A percentile compares a stretch with the other conserved stretches of the same genome.
Evolutionary conservation across 2,329 filamentous ascomycete genomes (phyloP).

Genomic region (Colletotrichum euphorbiae): DNA sequence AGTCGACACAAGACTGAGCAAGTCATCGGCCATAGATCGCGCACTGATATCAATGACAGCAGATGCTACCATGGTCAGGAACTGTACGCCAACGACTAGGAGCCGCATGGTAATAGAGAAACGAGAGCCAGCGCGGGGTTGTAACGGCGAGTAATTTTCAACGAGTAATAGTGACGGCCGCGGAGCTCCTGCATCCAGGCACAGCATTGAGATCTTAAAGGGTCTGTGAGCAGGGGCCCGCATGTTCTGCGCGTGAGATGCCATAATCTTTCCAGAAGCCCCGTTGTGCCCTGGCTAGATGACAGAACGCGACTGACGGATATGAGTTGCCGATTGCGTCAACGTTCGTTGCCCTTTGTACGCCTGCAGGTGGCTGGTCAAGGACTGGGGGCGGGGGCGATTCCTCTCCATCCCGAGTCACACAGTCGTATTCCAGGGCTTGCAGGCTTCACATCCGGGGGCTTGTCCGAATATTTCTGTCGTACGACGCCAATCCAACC

Average conservation of each 20-base stretch:
- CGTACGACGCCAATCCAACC: slow-evolving; percentile 4
- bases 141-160: slow-evolving; percentile 12
- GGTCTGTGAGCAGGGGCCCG: slow-evolving; percentile 1
- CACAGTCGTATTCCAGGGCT: not conserved
- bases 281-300: not conserved
- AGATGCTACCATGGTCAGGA: slow-evolving; percentile 27
- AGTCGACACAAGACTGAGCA: not conserved
- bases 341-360: not conserved
- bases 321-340: not conserved
- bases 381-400: not conserved
- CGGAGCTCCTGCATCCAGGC: slow-evolving; percentile 5
- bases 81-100: slow-evolving; percentile 25
- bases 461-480: slow-evolving; percentile 5
- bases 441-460: not conserved
- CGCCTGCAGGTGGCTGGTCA: not conserved
- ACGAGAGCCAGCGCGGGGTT: not conserved
- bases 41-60: slow-evolving; percentile 19
- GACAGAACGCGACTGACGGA: not conserved
- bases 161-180: not conserved
- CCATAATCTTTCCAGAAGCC: not conserved
- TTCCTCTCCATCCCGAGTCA: slow-evolving; percentile 3
- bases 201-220: slow-evolving; percentile 6
- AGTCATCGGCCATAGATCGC: not conserved
- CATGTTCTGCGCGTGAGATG: not conserved
- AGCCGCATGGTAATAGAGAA: slow-evolving; percentile 16